Evolutionary conservation across 768 basidiomycete species (phyloP).

Genomic region (Kwoniella bestiolae): DNA sequence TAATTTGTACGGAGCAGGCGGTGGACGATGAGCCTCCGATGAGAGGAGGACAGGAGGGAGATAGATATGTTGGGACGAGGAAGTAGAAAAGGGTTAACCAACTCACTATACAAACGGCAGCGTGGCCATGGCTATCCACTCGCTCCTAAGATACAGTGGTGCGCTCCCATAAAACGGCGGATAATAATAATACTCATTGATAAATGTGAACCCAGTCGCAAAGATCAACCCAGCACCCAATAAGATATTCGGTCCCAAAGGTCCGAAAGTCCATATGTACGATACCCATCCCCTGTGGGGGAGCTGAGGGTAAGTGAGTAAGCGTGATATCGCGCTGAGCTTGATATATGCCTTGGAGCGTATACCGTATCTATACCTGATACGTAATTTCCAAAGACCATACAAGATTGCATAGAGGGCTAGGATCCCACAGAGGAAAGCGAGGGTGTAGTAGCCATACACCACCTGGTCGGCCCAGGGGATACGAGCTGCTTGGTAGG

Average conservation of each 20-base stretch:
- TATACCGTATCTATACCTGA: background rate
- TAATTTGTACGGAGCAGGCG: too few relatives aligned
- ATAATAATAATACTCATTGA: conserved; percentile 25
- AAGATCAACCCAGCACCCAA: background rate
- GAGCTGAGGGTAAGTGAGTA: conserved; percentile 9
- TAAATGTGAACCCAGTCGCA: conserved; percentile 7
- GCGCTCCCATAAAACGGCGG: conserved; percentile 18
- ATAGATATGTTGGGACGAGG: too few relatives aligned
- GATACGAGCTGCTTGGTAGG: conserved; percentile 14
- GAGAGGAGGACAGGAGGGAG: too few relatives aligned
- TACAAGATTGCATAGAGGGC: conserved; percentile 1
- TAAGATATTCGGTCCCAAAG: conserved; percentile 11
- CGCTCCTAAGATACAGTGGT: conserved; percentile 44
- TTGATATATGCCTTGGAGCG: background rate
- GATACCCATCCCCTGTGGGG: background rate
- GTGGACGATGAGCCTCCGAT: too few relatives aligned
- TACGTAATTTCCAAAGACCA: conserved; percentile 4
- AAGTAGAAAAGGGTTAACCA: too few relatives aligned
- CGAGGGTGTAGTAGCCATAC: conserved; percentile 17
- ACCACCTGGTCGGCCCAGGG: conserved; percentile 17
- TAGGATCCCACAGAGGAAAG: conserved; percentile 6
- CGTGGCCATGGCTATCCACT: conserved; percentile 58
- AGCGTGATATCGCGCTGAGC: background rate
- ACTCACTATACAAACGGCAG: conserved; percentile 56
- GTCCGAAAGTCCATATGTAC: conserved; percentile 18